Evolutionary conservation across 2,329 filamentous ascomycete genomes (phyloP).

Genomic region (Sporothrix phasma): DNA sequence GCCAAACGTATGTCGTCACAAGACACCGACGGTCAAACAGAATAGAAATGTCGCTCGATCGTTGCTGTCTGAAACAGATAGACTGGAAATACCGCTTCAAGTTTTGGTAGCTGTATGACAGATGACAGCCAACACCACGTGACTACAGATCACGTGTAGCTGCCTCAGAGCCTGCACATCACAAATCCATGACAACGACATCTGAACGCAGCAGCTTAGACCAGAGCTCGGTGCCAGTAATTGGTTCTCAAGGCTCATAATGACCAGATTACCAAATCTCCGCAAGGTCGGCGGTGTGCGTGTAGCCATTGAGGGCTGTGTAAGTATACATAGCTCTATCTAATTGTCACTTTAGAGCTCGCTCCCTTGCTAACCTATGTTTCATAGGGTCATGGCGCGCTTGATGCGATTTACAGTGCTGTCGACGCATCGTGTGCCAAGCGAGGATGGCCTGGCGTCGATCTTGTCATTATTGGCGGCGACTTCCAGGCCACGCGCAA

Average conservation of each 20-base stretch:
- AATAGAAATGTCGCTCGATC: too few relatives aligned
- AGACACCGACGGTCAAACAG: not conserved
- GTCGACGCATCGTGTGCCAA: slow-evolving; percentile 57
- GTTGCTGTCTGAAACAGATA: too few relatives aligned
- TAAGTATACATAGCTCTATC: slow-evolving; percentile 32
- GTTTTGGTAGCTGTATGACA: too few relatives aligned
- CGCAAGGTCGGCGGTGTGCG: slow-evolving; percentile 45
- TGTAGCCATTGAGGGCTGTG: slow-evolving; percentile 79
- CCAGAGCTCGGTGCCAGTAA: not conserved
- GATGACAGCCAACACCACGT: too few relatives aligned
- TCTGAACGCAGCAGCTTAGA: not conserved
- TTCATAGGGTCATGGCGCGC: slow-evolving; percentile 71
- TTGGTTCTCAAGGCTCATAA: not conserved
- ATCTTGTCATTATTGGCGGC: slow-evolving; percentile 87
- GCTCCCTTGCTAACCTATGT: not conserved
- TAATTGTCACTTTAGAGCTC: not conserved
- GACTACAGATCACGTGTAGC: not conserved
- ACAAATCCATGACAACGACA: not conserved
- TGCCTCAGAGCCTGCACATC: not conserved
- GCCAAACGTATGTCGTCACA: not conserved
- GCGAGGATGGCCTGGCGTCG: slow-evolving; percentile 70
- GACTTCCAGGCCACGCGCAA: slow-evolving; percentile 94
- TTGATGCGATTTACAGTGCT: slow-evolving; percentile 83
- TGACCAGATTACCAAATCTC: slow-evolving; percentile 18
- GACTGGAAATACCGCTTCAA: not conserved